Conservation (phyloP, 2,329 filamentous ascomycete species). For the Thelonectria blattea region DNA sequence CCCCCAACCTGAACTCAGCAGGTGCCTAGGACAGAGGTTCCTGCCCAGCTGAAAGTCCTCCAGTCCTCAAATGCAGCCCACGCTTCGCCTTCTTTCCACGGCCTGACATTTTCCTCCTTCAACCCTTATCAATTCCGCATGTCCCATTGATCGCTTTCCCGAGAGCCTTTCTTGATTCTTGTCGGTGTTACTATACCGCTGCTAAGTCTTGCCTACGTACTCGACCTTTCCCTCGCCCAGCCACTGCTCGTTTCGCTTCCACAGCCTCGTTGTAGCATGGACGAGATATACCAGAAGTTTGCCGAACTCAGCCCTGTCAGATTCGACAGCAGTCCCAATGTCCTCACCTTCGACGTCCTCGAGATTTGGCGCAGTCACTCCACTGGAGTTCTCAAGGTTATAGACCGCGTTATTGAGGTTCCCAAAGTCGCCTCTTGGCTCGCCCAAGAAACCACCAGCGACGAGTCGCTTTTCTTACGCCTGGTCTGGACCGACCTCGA, state of each 20-base stretch:
- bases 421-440: slow-evolving; percentile 33
- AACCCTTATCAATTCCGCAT: neutral
- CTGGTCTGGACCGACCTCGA: slow-evolving; percentile 39
- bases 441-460: slow-evolving; percentile 20
- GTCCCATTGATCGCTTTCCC: neutral
- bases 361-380: slow-evolving; percentile 39
- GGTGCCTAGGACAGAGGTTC: too few relatives aligned
- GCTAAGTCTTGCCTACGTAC: too few relatives aligned
- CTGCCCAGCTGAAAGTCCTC: too few relatives aligned
- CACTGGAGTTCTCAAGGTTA: slow-evolving; percentile 27
- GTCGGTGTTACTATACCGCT: too few relatives aligned
- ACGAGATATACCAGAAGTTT: slow-evolving; percentile 43
- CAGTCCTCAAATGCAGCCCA: too few relatives aligned
- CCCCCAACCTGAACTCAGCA: too few relatives aligned
- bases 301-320: slow-evolving; percentile 34
- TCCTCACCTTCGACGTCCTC: slow-evolving; percentile 34
- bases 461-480: slow-evolving; percentile 40
- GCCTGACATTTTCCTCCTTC: neutral
- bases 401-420: slow-evolving; percentile 15
- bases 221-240: neutral
- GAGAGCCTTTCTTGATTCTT: neutral
- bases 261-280: slow-evolving; percentile 31
- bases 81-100: neutral
- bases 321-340: slow-evolving; percentile 22
- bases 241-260: neutral